Evolutionary conservation across 2,329 filamentous ascomycete species (phyloP).

Genomic region (Ophiostoma tasmaniense): DNA sequence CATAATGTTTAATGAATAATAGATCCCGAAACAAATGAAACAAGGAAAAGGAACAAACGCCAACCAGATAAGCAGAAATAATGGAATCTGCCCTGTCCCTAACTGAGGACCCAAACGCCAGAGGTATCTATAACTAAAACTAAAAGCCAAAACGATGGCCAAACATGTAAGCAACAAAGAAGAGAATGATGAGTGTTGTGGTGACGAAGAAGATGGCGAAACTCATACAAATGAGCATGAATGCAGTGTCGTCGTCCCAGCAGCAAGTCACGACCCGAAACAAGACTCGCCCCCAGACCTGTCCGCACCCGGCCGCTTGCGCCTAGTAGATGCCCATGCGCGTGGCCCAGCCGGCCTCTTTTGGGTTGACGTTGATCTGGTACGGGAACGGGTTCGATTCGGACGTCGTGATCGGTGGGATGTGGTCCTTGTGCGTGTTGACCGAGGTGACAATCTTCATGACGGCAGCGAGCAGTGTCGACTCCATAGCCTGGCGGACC

Average conservation of each 20-base stretch:
- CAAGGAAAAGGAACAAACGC: not conserved
- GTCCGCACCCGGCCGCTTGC: not conserved
- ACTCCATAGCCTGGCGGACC: slow-evolving; percentile 83
- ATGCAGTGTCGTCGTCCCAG: not conserved
- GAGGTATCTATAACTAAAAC: slow-evolving; percentile 13
- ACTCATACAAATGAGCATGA: not conserved
- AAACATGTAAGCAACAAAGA: not conserved
- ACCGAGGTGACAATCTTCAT: slow-evolving; percentile 85
- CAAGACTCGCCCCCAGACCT: too few relatives aligned
- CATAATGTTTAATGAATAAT: not conserved
- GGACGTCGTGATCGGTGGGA: slow-evolving; percentile 89
- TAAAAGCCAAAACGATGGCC: not conserved
- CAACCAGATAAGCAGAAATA: not conserved
- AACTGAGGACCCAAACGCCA: slow-evolving; percentile 9
- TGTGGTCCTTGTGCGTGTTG: slow-evolving; percentile 87
- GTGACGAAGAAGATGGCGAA: not conserved
- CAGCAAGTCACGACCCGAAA: too few relatives aligned
- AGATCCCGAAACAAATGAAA: not conserved
- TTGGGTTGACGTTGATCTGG: slow-evolving; percentile 81
- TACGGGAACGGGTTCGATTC: slow-evolving; percentile 93
- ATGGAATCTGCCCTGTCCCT: not conserved
- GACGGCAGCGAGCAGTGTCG: slow-evolving; percentile 75
- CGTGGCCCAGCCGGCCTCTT: slow-evolving; percentile 60
- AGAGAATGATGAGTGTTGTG: too few relatives aligned
- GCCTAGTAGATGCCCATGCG: slow-evolving; percentile 65